Evolutionary conservation across 2,329 filamentous ascomycete genomes (phyloP), one percentile per base, ranked within the genome.

Genomic region (Aspergillus sp.): DNA sequence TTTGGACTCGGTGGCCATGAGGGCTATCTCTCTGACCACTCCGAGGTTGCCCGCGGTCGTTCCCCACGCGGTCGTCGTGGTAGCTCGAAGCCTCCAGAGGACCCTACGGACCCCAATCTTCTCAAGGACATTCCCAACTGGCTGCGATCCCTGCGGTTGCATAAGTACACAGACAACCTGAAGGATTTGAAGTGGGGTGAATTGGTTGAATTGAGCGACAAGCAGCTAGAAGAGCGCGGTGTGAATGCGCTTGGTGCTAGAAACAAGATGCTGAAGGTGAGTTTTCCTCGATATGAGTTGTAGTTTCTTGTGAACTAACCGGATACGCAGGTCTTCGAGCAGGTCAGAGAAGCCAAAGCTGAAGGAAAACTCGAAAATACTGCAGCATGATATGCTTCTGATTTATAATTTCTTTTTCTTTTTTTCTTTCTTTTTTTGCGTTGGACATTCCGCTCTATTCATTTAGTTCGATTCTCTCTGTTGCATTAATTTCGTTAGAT

Each of bases 171-270:
- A 9, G 95, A 99, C 66, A 96, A 98, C 67, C 79, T 99, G 63
- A 99, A 98, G 79, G 93, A 98, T 70, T 86, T 98, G 82, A 92
- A 95, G 70, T 99, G 95, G 95, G 90, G 89, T 27, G 95, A 99
- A 54, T 79, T 99, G 66, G 81, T 99, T 59, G 90, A 95, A 75
- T 80, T 99, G 66, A 91, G 97, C 69, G 95, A 99, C 66, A 93
- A 93, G 71, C 93, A 91, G 49, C 81, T 99, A 62, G 93, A 98
- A 77, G 90, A 91, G 24, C 89, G 91, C 52, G 95, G 95, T 50
- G 95, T 99, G 33, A 97, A 96, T 74, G 95, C 95, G 54, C 84
- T 98, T 56, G 95, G 95, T 67, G 95, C 95, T 17, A 84, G 95
- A 66, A 90, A 93, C 73, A 99, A 99, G 84, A 96, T 99, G 91